Percentiles rank a stretch among this genome's conserved stretches.
Evolutionary conservation across 495 filamentous ascomycete genomes (phyloP).

Genomic region (Lasiosphaeriaceae sp.): DNA sequence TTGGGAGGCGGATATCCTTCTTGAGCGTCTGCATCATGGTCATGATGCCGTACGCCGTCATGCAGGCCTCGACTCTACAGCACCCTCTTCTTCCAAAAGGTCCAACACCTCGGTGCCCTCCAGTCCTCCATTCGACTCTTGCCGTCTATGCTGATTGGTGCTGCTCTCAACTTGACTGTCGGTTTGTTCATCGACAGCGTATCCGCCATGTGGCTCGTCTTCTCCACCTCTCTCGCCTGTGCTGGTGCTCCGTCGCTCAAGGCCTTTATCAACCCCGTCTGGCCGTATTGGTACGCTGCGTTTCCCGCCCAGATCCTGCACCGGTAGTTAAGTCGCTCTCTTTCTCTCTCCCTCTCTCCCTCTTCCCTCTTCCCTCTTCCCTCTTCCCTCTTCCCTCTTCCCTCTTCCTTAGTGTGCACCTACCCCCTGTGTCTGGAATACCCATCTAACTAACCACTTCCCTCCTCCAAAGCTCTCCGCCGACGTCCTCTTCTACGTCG

Average conservation of each 20-base stretch:
- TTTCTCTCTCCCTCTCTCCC: too few species aligned
- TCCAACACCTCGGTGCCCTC: conserved; percentile 39
- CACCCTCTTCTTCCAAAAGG: conserved; percentile 34
- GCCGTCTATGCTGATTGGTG: conserved; percentile 51
- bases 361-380: too few species aligned
- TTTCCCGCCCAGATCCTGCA: conserved; percentile 32
- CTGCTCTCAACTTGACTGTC: conserved; percentile 50
- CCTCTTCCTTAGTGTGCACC: too few species aligned
- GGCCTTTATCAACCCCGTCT: conserved; percentile 38
- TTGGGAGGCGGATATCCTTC: conserved; percentile 51
- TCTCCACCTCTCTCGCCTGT: conserved; percentile 41
- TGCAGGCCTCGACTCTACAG: conserved; percentile 38
- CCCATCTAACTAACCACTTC: background rate
- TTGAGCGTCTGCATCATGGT: conserved; percentile 48
- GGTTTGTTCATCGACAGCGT: conserved; percentile 55
- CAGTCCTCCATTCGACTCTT: conserved; percentile 52
- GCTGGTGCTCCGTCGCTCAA: conserved; percentile 53
- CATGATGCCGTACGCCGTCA: conserved; percentile 41
- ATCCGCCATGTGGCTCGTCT: conserved; percentile 44
- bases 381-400: too few species aligned
- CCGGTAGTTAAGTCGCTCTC: background rate
- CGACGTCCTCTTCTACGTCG: conserved; percentile 60
- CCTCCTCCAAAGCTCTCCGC: conserved; percentile 37
- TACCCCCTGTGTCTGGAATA: too few species aligned
- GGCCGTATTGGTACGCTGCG: conserved; percentile 54